Evolutionary conservation across 805 yeast species (phyloP), one percentile per base, ranked within the genome.

Genomic region (Yamadazyma kitorensis): DNA sequence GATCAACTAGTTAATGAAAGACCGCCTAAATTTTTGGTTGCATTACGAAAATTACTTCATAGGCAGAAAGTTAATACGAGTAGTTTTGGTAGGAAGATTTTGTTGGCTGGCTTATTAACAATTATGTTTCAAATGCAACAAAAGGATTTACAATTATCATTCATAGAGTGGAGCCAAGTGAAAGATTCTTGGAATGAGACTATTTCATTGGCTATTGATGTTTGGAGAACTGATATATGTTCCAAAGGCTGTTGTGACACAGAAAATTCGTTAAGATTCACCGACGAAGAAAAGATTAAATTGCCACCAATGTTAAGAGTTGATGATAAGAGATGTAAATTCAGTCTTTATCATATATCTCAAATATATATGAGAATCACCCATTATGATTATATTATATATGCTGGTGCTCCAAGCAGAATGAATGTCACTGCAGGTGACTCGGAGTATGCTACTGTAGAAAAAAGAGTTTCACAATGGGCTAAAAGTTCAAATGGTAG

Each of bases 391-490:
- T 52, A 48, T 31, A 54, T 57, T 20, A 48, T 54, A 9, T 57
- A 41, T 34, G 58, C 62, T 24, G 62, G 62, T 2, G 58, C 59
- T 6, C 59, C 61, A 6, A 51, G 54, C 23, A 31, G 61, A 29
- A 55, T 54, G 59, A 83, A 76, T 48, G 86, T 80, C 22, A 65
- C 64, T 24, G 78, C 83, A 8, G 74, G 76, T 5, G 60, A 62
- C 7, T 51, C 61, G 1, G 80, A 76, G 37, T 70, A 76, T 43
- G 68, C 68, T 15, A 59, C 67, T 3, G 77, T 75, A 9, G 63
- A 68, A 24, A 58, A 58, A 10, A 63, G 80, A 43, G 70, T 83
- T 13, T 54, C 61, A 23, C 74, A 67, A 31, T 76, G 85, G 79
- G 64, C 80, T 1, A 48, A 52, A 5, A 61, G 72, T 7, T 38